Evolutionary conservation across 73 alveolate species (phyloP).

Genomic region (Blepharisma japonicum): DNA sequence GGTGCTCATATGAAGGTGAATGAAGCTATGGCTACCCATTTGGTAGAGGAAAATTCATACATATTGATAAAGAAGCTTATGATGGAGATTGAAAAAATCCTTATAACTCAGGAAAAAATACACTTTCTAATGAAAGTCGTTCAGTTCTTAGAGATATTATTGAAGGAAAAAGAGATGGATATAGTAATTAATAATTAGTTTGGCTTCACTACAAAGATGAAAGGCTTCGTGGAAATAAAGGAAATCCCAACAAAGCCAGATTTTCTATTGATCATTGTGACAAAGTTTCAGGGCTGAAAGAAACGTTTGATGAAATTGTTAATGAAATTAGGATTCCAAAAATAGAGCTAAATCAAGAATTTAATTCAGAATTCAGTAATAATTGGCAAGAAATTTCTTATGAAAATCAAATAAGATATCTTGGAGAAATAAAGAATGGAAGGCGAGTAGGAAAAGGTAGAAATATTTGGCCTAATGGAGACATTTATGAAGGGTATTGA

Average conservation of each 20-base stretch:
- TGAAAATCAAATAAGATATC: background rate
- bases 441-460: background rate
- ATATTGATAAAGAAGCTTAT: background rate
- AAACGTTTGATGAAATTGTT: background rate
- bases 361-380: background rate
- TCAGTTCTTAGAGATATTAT: background rate
- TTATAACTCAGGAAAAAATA: background rate
- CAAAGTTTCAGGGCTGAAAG: background rate
- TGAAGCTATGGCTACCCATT: slow-evolving; percentile 12
- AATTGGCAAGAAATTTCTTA: background rate
- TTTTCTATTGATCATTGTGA: background rate
- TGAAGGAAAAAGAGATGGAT: background rate
- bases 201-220: slow-evolving; percentile 5
- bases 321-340: background rate
- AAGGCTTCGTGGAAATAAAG: background rate
- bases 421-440: background rate
- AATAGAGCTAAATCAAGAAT: background rate
- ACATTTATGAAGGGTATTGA: slow-evolving; percentile 27
- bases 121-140: background rate
- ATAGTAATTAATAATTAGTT: background rate
- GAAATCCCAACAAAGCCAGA: background rate
- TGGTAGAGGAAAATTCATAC: slow-evolving; percentile 12
- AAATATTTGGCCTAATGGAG: slow-evolving; percentile 29
- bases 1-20: background rate
- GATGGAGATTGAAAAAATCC: slow-evolving; percentile 11